phyloP scores from a whole-genome alignment of 1,284 basidiomycete genomes.

The Marasmius oreades region DNA sequence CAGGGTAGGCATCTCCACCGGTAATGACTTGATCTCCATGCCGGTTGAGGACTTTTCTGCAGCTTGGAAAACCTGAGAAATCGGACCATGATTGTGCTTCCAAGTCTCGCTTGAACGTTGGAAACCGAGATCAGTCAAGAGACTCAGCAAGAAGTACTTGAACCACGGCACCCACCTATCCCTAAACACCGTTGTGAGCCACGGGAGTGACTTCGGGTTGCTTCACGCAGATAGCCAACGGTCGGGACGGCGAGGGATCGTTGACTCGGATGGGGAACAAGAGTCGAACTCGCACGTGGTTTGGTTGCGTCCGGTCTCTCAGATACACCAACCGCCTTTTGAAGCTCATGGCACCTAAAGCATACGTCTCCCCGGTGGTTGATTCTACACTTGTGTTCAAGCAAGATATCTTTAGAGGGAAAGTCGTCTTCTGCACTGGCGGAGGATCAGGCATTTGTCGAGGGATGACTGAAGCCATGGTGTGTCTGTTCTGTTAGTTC shows the following conservation, averaged over 20 bases:
- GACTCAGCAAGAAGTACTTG: background rate
- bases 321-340: background rate
- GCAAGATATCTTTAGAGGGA: constrained; percentile 83
- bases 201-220: no score
- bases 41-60: no score
- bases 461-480: constrained; percentile 80
- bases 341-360: constrained; percentile 35
- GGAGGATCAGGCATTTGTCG: constrained; percentile 92
- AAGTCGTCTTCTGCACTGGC: constrained; percentile 92
- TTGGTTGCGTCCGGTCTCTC: background rate
- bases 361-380: constrained; percentile 40
- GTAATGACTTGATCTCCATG: no score
- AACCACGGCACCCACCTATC: constrained; percentile 53
- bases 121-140: constrained; percentile 14
- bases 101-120: constrained; percentile 45
- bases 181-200: no score
- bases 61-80: constrained; percentile 60
- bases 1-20: no score
- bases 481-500: constrained; percentile 30
- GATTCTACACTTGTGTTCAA: constrained; percentile 69
- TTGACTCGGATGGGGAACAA: no score
- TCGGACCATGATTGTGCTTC: constrained; percentile 65
- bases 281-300: no score
- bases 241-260: no score
- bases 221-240: no score